Base-by-base conservation (phyloP, 2,329 filamentous ascomycete genomes). In the Mycosphaerella arachidis region DNA sequence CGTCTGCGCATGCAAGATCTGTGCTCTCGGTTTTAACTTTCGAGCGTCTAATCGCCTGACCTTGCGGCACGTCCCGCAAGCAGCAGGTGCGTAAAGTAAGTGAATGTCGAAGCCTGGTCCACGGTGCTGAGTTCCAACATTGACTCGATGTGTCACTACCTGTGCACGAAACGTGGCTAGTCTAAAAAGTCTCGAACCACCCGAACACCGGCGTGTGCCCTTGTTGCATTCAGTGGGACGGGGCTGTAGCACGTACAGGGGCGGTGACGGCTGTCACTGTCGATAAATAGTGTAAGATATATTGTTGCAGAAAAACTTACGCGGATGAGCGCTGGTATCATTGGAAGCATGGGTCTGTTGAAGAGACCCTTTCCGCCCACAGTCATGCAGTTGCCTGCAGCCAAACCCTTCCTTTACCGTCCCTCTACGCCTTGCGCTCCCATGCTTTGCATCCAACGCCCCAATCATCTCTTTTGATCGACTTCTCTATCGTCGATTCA, bases 301-400 rank as follows among this genome's bases (percentile, higher is more conserved):
- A 43, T 54, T 53, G 43, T 57, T 58, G 50, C 60, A 57, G 48
- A 50, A 46, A 57, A 66, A 71, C 68, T 68, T 70, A 71, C 69
- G 66, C 68, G 67, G 67, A 67, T 71, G 68, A 71, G 70, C 69
- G 70, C 63, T 67, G 69, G 70, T 72, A 72, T 72, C 70, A 66
- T 68, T 62, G 46, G 37, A 57, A 59, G 45, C 55, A 59, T 63
- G 61, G 63, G 68, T 65, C 69, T 69, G 69, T 71, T 70, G 68
- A 71, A 71, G 24, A 59, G 68, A 65, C 70, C 68, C 40, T 43
- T 52, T 48, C 59, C 58, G 20, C 53, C 60, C 55, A 37, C n/a
- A 29, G 29, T 48, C 40, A 46, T n/a, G 33, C 51, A 58, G 20
- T 45, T 29, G 53, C 54, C 53, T 48, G 53, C 58, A 55, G 53